Base-by-base conservation (phyloP, 495 filamentous ascomycete genomes). In the Hamigera avellanea region DNA sequence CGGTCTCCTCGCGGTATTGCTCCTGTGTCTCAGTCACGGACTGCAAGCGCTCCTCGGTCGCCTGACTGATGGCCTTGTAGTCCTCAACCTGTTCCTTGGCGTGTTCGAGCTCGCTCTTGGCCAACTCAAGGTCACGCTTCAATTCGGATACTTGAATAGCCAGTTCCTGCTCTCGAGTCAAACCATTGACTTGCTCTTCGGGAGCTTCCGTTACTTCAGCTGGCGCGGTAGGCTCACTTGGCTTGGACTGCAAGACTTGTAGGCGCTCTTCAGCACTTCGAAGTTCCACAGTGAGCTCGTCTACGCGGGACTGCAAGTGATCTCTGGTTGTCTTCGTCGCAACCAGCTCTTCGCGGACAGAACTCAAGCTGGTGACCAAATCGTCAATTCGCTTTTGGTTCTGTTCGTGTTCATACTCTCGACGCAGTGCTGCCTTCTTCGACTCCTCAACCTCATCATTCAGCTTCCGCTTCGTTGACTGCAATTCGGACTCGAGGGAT, bases 311-410 rank as follows among this genome's bases (percentile, higher is more conserved):
- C 50, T 93, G 88, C 1, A 96, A 66, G 52, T 93, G 81, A 55
- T 95, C 91, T 14, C 83, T 77, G 6, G 75, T 80, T 8, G 87
- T 91, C 63, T 89, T 93, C 7, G 78, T 72, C 7, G 78, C 79
- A 32, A 84, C 75, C 39, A 88, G 70, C 50, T 93, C 83, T 56
- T 95, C 87, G 26, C 86, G 82, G 26, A 78, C 70, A 13, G 81
- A 73, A 35, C 81, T 69, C 30, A 95, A 64, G 44, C 73, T 86
- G n/a, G 75, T 65, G 15, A 83, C 76, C 15, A 96, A 70, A 47
- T 96, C 91, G 45, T 96, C 86, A 40, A 95, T 88, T 30, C 81
- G 70, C 55, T 83, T 87, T 53, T 88, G 86, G 35, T 65, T 79
- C 48, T 95, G 86, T 39, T 85, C 78, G 31, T 78, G 67, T 33